Base-by-base conservation (phyloP, 176 grass and related monocot genomes). In the Chloris gayana region DNA sequence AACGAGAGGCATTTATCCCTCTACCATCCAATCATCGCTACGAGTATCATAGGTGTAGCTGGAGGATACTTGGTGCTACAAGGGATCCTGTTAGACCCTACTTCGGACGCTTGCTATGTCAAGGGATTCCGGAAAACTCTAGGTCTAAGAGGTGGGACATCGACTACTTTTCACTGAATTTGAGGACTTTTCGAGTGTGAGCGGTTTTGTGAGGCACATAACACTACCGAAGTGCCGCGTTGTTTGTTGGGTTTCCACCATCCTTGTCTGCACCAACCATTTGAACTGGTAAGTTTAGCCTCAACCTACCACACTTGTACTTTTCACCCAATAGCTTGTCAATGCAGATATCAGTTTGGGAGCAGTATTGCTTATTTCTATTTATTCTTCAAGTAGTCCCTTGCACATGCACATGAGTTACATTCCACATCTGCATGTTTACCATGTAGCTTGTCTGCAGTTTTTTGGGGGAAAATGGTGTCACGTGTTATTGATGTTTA, bases 11-110 rank as follows among this genome's bases (percentile, higher is more conserved):
- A 6, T 6, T 2, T 35, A 35, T 35, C 34, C 5, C 34, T 35
- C 21, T 78, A 53, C 73, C 73, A 0, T 3, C 1, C 13, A 33
- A 61, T 2, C 30, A 39, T 62, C 21, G 8, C 31, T 78, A 63
- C 47, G n/a, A 17, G 30, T 15, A 61, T 78, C 32, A 1, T 78
- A 42, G 83, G 56, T 30, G 42, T 70, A 31, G 54, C 64, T 21
- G 82, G 82, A 14, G 82, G 82, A 60, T 76, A 59, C 21, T 76
- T 84, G 25, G 35, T 84, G 2, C 50, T 84, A 49, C 37, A 76
- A 35, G 82, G 82, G 21, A 26, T 49, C 35, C 35, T 5, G 35
- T 37, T 37, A 6, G 7, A 5, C 35, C 35, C 35, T 37, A 37
- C 4, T 5, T 27, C 61, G 0, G 7, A n/a, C n/a, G n/a, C n/a